Evolutionary conservation across 1,284 basidiomycete genomes (phyloP).

Genomic region (Termitomyces sp.): DNA sequence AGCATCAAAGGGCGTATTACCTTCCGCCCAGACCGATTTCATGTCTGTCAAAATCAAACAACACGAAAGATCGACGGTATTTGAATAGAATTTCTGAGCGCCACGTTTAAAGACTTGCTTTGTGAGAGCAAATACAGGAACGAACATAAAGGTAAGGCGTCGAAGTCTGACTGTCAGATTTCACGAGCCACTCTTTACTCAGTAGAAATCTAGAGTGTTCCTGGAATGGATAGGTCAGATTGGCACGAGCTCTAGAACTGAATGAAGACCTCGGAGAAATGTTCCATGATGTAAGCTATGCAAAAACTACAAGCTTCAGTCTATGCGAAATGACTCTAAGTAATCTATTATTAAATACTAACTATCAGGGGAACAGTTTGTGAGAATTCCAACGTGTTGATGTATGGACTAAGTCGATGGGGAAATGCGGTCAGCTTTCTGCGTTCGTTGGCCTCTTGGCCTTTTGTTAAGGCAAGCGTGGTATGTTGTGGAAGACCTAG

Average conservation of each 20-base stretch:
- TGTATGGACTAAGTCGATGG: background rate
- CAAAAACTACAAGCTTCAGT: background rate
- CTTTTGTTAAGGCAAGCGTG: background rate
- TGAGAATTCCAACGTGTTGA: background rate
- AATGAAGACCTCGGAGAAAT: constrained; percentile 50
- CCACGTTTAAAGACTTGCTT: constrained; percentile 11
- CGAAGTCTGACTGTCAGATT: constrained; percentile 51
- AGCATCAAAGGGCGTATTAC: constrained; percentile 27
- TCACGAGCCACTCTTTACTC: constrained; percentile 67
- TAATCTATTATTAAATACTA: background rate
- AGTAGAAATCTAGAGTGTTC: constrained; percentile 51
- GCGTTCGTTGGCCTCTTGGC: background rate
- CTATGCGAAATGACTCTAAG: background rate
- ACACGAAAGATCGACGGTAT: constrained; percentile 49
- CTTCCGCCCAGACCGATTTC: constrained; percentile 70
- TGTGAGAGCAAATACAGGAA: constrained; percentile 19
- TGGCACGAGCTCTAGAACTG: constrained; percentile 6
- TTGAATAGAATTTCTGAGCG: constrained; percentile 57
- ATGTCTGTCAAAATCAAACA: constrained; percentile 68
- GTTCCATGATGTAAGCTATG: constrained; percentile 36
- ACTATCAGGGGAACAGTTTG: background rate
- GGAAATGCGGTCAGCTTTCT: background rate
- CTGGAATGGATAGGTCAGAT: constrained; percentile 29
- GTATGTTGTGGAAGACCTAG: background rate
- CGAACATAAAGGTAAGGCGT: constrained; percentile 67